phyloP scores from a whole-genome alignment of 257 asterid species.

The Cruciata laevipes region DNA sequence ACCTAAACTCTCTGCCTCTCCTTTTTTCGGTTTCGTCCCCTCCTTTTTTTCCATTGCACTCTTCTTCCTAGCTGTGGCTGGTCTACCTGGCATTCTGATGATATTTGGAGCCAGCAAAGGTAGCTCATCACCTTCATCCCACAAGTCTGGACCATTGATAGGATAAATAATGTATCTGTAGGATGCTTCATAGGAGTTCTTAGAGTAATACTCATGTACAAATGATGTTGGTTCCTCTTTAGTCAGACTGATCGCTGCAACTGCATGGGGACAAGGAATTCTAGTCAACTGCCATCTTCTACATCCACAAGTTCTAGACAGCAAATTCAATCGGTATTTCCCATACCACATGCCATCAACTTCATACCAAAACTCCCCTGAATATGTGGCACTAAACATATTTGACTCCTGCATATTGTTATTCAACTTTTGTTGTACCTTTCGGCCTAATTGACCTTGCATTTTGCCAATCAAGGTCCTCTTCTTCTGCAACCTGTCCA shows the following conservation, averaged over 20 bases:
- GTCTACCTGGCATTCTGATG: no score
- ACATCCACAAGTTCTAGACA: neutral
- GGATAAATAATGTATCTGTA: neutral
- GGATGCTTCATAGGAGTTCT: neutral
- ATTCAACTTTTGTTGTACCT: neutral
- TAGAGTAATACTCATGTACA: neutral
- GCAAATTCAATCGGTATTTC: neutral
- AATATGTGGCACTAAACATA: neutral
- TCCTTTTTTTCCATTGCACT: no score
- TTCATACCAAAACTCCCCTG: neutral
- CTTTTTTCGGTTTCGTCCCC: no score
- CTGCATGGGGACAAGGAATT: slow-evolving; percentile 3
- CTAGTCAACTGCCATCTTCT: slow-evolving; percentile 8
- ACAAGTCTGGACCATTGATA: slow-evolving; percentile 4
- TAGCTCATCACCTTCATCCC: neutral
- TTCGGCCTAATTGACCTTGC: neutral
- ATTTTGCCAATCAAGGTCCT: neutral
- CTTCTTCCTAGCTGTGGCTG: no score
- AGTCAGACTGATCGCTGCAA: neutral
- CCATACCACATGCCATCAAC: neutral
- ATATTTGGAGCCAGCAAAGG: no score
- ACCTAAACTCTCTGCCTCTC: no score
- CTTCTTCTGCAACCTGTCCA: neutral
- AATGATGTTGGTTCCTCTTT: neutral
- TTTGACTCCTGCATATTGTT: neutral